These are phyloP conservation scores for Suillus occidentalis DNA, from an alignment of 768 basidiomycete genomes.

Conservation along the genomic window DNA sequence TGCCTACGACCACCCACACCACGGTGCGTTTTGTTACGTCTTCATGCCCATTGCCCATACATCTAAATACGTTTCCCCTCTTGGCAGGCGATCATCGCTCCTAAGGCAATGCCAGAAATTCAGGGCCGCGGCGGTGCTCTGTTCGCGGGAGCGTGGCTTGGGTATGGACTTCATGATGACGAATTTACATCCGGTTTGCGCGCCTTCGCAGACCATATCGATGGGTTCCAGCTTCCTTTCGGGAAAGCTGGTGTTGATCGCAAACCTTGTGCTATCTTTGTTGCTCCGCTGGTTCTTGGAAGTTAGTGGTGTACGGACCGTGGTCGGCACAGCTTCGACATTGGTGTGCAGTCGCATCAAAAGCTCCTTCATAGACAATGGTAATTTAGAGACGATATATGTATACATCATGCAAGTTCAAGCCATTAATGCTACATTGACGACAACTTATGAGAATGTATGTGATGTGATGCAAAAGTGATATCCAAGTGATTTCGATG, in stretches of 20 bases:
- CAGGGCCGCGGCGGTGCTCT: constrained; percentile 61
- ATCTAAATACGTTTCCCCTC: background rate
- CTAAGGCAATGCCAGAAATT: constrained; percentile 52
- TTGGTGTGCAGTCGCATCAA: background rate
- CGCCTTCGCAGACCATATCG: constrained; percentile 29
- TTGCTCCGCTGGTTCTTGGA: constrained; percentile 36
- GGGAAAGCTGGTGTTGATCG: constrained; percentile 41
- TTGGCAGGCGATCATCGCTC: constrained; percentile 52
- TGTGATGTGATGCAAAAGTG: background rate
- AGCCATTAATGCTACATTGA: constrained; percentile 5
- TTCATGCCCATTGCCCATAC: background rate
- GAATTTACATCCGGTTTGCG: constrained; percentile 55
- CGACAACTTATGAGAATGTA: background rate
- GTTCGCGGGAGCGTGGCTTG: constrained; percentile 65
- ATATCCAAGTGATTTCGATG: background rate
- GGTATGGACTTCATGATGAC: constrained; percentile 84
- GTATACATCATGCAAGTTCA: constrained; percentile 1
- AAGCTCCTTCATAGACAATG: background rate
- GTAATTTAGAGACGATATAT: background rate
- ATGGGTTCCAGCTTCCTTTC: constrained; percentile 41
- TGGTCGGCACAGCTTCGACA: constrained; percentile 31
- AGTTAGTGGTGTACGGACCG: constrained; percentile 30
- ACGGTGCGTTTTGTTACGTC: constrained; percentile 34
- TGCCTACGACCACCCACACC: constrained; percentile 66
- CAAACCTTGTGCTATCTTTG: constrained; percentile 19